Base-by-base conservation (phyloP, 2,329 filamentous ascomycete species). In the Neonectria hederae region DNA sequence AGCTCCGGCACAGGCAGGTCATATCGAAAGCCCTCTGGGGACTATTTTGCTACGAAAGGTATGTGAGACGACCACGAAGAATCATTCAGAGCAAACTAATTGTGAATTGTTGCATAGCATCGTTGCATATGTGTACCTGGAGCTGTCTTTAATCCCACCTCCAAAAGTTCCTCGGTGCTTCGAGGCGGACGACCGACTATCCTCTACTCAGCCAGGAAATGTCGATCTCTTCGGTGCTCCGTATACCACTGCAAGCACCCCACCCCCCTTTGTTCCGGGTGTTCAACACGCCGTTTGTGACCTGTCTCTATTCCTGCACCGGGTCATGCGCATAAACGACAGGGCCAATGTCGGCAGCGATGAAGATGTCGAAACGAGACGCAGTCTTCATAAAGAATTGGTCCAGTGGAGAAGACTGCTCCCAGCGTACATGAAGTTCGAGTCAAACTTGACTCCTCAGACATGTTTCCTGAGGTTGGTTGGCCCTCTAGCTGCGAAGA, bases 1-100 rank as follows among this genome's bases (percentile, higher is more conserved):
- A 55, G 14, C 22, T 22, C 5, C 32, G 58, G 9, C 62, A 51
- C 1, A 54, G 45, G 22, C 22, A 46, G 11, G 49, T 67, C n/a
- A 58, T 65, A 13, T 68, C 66, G 2, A 68, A 55, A 14, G 54
- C 67, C 11, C 43, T 61, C 4, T 69, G 68, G 68, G 69, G 69
- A 1, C 43, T 70, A 14, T 70, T 66, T 22, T 66, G 62, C 24
- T 69, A 67, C 24, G 68, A 72, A 48, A 72, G 70, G 70, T 69
- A 55, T 22, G 62, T 48, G 2, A n/a, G 24, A 4, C 8, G 52
- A 17, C 10, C 38, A 52, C 22, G 13, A 17, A 4, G 17, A 5
- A 38, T 28, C 21, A 22, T 5, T 22, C 30, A 17, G 14, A 43
- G 5, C 5, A 26, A 22, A 6, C 24, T 30, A 3, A 21, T 19